These are phyloP conservation scores for Moesziomyces antarcticus DNA, from an alignment of 1,284 basidiomycete genomes.

Conservation along the genomic window DNA sequence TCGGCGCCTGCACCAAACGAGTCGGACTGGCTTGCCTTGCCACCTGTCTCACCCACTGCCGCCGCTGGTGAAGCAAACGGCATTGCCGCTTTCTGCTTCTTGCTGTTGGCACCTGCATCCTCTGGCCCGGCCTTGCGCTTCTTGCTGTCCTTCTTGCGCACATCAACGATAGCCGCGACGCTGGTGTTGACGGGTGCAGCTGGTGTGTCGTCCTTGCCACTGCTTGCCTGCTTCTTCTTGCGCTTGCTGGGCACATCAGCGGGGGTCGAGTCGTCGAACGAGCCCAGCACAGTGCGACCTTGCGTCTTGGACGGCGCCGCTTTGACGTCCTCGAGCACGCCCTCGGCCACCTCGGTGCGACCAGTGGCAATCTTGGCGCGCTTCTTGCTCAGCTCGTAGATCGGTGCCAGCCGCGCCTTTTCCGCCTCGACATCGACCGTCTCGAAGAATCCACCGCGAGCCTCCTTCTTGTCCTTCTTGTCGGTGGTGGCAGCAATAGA, in stretches of 20 bases:
- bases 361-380: conserved; percentile 41
- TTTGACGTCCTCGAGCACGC: conserved; percentile 35
- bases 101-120: conserved; percentile 2
- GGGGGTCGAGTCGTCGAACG: conserved; percentile 18
- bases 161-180: conserved; percentile 31
- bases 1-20: conserved; percentile 26
- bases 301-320: conserved; percentile 24
- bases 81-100: conserved; percentile 23
- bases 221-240: conserved; percentile 1
- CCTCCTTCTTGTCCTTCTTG: conserved; percentile 7
- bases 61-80: conserved; percentile 9
- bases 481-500: neutral
- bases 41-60: neutral
- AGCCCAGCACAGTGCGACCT: conserved; percentile 18
- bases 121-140: conserved; percentile 7
- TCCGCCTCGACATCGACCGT: conserved; percentile 35
- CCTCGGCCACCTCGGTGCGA: conserved; percentile 35
- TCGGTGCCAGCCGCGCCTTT: conserved; percentile 29
- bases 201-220: conserved; percentile 4
- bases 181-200: conserved; percentile 23
- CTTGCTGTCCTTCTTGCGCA: conserved; percentile 20
- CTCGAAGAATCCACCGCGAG: conserved; percentile 28
- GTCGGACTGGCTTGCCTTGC: neutral
- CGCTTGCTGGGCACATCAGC: neutral
- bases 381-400: conserved; percentile 38